Evolutionary conservation across 371 early-diverging fungal species (phyloP), one percentile per base, ranked within the genome.

Genomic region (Mortierella sp.): DNA sequence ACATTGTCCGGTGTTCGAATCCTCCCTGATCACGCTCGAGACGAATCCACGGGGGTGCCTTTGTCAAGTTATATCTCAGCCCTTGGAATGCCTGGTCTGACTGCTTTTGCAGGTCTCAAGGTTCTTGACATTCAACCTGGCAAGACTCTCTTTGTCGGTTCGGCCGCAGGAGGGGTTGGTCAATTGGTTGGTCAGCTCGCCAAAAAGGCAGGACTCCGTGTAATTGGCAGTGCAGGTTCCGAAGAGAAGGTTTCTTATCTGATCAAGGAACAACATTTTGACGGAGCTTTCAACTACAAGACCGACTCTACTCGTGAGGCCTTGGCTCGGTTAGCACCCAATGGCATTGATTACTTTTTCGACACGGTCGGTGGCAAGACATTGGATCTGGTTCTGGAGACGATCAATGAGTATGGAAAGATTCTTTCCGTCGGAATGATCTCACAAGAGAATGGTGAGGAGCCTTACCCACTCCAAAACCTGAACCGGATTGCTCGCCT

Each of bases 111-210:
- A 12, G 75, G 75, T 9, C 66, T 75, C 28, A 70, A 75, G 57
- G 57, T 66, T 2, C 55, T 75, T 16, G 75, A 56, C 0, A 64
- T 86, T 37, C 81, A 85, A 70, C 62, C 75, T 21, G 86, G 86
- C 14, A 86, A 88, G 59, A 84, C 86, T 1, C 62, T 88, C 15
- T 88, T 85, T 37, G 80, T 88, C 25, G 83, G 85, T 23, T 87
- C 88, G 28, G 89, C 89, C 14, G 72, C 89, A 23, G 87, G 88
- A 62, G 88, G 86, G 16, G 88, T 87, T 9, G 89, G 89, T 45
- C 88, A 88, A 67, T 67, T 88, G 18, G 88, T 86, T 21, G 75
- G 75, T 3, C 75, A 75, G 52, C 59, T 75, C 18, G 75, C 75
- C 15, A 75, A 75, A 45, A 25, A n/a, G 2, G 66, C 63, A 21